Evolutionary conservation across 805 yeast genomes (phyloP).

Genomic region (Myxozyma lipomycoides): DNA sequence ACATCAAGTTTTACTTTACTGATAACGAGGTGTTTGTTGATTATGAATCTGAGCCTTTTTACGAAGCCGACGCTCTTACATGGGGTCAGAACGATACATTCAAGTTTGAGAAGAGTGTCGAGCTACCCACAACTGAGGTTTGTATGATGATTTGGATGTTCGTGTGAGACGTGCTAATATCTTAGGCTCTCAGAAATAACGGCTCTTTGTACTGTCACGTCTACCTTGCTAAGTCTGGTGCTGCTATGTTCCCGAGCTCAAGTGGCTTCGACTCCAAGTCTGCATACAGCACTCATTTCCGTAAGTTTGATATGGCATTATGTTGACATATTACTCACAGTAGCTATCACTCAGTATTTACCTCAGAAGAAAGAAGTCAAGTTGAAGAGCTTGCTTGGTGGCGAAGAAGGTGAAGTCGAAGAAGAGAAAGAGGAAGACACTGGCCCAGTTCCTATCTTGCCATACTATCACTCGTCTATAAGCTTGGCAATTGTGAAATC

Average conservation of each 20-base stretch:
- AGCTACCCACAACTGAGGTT: slow-evolving; percentile 8
- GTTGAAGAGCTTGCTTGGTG: slow-evolving; percentile 37
- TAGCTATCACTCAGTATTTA: slow-evolving; percentile 34
- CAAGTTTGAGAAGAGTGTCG: neutral
- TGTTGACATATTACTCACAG: slow-evolving; percentile 19
- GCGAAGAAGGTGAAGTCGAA: slow-evolving; percentile 27
- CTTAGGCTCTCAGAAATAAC: slow-evolving; percentile 30
- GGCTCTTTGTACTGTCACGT: slow-evolving; percentile 40
- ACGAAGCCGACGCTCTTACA: slow-evolving; percentile 6
- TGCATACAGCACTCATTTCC: slow-evolving; percentile 23
- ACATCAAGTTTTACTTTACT: slow-evolving; percentile 19
- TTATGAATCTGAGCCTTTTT: slow-evolving; percentile 9
- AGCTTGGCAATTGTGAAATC: slow-evolving; percentile 33
- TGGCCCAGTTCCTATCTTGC: slow-evolving; percentile 23
- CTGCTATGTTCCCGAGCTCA: slow-evolving; percentile 15
- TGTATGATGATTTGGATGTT: neutral
- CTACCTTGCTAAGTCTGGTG: slow-evolving; percentile 28
- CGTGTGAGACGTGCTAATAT: neutral
- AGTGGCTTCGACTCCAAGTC: slow-evolving; percentile 27
- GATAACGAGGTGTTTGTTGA: slow-evolving; percentile 17
- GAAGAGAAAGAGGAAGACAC: slow-evolving; percentile 25
- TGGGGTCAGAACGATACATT: neutral
- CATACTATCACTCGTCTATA: slow-evolving; percentile 42
- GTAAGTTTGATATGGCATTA: slow-evolving; percentile 2
- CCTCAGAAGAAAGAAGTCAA: slow-evolving; percentile 33